Conservation (phyloP, 768 basidiomycete genomes). For the Russula sp. region DNA sequence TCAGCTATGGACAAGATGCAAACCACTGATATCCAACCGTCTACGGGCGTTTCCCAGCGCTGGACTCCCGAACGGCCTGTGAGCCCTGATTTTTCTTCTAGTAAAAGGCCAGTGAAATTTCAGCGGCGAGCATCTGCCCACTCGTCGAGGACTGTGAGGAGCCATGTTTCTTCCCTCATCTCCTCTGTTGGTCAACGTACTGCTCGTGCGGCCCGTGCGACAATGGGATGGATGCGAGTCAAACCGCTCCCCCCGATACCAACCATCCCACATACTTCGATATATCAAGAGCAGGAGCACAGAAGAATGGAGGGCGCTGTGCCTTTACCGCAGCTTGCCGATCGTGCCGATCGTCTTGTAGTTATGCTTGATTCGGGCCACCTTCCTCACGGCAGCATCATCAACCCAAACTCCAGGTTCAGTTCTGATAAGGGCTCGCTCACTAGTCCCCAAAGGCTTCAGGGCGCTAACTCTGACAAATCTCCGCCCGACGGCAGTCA, state of each 20-base stretch:
- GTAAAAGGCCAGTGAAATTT: neutral
- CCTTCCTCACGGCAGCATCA: conserved; percentile 49
- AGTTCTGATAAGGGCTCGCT: conserved; percentile 7
- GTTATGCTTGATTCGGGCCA: conserved; percentile 53
- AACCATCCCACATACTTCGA: conserved; percentile 45
- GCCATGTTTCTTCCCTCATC: conserved; percentile 50
- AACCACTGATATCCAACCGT: neutral
- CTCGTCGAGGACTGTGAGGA: conserved; percentile 42
- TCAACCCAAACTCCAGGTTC: conserved; percentile 31
- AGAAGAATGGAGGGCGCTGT: conserved; percentile 46
- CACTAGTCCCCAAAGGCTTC: conserved; percentile 7
- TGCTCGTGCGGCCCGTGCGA: conserved; percentile 14
- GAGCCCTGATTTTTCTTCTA: conserved; percentile 1
- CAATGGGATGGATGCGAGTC: conserved; percentile 40
- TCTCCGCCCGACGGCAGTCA: neutral
- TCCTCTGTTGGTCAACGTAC: conserved; percentile 35
- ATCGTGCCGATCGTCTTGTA: conserved; percentile 48
- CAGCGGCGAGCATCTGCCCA: conserved; percentile 42
- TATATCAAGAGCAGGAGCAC: conserved; percentile 44
- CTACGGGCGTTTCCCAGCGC: neutral
- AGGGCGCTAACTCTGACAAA: neutral
- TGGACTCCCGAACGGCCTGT: conserved; percentile 10
- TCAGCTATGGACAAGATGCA: neutral
- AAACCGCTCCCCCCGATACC: conserved; percentile 65
- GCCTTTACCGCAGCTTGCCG: conserved; percentile 52